Evolutionary conservation across 352 stramenopile species (phyloP), one percentile per base, ranked within the genome.

Genomic region (Blastocystis sp.): DNA sequence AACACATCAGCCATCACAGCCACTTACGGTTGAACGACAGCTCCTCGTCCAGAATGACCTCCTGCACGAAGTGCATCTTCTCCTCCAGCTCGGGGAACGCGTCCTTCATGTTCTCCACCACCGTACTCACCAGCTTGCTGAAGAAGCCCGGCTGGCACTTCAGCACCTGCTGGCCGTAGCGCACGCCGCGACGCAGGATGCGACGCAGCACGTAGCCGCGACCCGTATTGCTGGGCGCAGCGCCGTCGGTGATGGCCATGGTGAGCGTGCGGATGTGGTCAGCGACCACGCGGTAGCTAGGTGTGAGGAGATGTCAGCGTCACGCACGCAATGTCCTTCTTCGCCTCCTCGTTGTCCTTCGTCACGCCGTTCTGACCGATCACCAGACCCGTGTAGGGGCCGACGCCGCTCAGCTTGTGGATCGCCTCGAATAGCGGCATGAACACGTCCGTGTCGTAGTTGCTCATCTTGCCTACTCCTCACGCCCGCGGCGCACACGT

Each of bases 401-500:
- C 91, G 0, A 89, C 92, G 80, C 95, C 94, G 16, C 94, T 94
- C 39, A 96, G 91, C 60, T 93, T 90, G 70, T 96, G 93, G 90
- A 99, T 98, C 29, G 94, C 94, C 0, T 93, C 93, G 90, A 99
- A 99, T n/a, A 99, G 92, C 24, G 95, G 95, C 39, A 92, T 93
- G 92, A 99, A 99, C 35, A 98, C 93, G 90, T 99, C 97, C 90
- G 97, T 99, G 92, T 99, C 97, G 93, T 99, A 99, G 93, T 99
- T 99, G 59, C 94, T 97, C 78, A 92, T 93, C 91, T 97, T 97
- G 79, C 94, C 45, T 55, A 55, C 45, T 6, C 6, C 45, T 55
- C 45, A 55, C 45, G 45, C 45, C 9, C 16, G 45, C 45, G 45
- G 6, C 9, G 6, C 45, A 55, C 45, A 55, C 45, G 45, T 16